Base-by-base conservation (phyloP, 192 early-diverging fungal species). In the Geranomyces variabilis region DNA sequence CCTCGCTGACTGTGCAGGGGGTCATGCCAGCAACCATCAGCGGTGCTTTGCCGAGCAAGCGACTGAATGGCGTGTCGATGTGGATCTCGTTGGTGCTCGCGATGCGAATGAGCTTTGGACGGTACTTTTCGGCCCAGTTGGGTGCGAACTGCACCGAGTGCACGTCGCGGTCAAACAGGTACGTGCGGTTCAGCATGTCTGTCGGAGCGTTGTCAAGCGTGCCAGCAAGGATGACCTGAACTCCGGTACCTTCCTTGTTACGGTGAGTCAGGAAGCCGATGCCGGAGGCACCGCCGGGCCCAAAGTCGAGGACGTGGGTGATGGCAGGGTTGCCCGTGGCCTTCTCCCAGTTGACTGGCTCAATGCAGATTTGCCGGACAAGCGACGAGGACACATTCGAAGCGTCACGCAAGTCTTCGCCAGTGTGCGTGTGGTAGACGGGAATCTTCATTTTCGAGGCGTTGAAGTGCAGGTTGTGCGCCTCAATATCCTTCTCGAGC, bases 11-110 rank as follows among this genome's bases (percentile, higher is more conserved):
- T 7, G 96, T 96, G 5, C 90, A 91, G 5, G 93, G 94, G 1
- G 92, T 94, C 94, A 96, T 96, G 36, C 96, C 96, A 24, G 93
- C 92, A 55, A 96, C 93, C 96, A 96, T 96, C 36, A 98, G 72
- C 46, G 96, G 92, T 8, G 96, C 91, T 80, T 92, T 90, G 53
- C 91, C 90, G 49, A 94, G 70, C n/a, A 94, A 81, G 34, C 92
- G 89, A 33, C 87, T 88, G 89, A 98, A 93, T 8, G 83, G 81
- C 19, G 93, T 93, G 77, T 95, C 94, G 21, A 98, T 79, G 67
- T 95, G 94, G 28, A 96, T 69, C 46, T 86, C 74, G 64, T 86
- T 89, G 53, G 89, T 87, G 59, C 60, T 70, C 14, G 87, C 78
- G 43, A 90, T 86, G 45, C 88, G 83, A 55, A 95, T 88, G 48